Evolutionary conservation across 345 rosid species (phyloP).

Genomic region (Citrus sinensis): DNA sequence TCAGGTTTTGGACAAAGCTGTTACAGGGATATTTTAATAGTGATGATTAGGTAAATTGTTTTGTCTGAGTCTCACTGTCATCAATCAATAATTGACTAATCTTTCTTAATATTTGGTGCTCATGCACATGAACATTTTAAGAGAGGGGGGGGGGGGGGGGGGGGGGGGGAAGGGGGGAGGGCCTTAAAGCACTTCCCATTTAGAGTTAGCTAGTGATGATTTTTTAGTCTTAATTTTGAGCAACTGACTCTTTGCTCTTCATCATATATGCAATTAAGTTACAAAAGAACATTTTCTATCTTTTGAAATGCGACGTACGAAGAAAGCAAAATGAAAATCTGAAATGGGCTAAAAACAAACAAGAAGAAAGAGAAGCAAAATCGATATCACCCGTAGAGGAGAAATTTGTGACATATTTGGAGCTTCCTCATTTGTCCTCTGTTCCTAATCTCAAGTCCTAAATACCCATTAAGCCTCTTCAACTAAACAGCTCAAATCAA

Average conservation of each 20-base stretch:
- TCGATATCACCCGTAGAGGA: not conserved
- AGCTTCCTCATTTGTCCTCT: not conserved
- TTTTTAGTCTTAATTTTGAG: too few relatives aligned
- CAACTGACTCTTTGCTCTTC: not conserved
- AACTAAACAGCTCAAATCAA: not conserved
- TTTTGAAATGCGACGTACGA: too few relatives aligned
- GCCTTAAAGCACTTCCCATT: too few relatives aligned
- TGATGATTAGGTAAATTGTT: constrained; percentile 16
- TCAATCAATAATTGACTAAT: not conserved
- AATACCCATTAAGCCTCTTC: not conserved
- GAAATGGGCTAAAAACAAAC: not conserved
- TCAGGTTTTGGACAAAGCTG: constrained; percentile 22
- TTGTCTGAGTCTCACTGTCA: constrained; percentile 15
- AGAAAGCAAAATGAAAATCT: not conserved
- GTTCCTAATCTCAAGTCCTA: not conserved
- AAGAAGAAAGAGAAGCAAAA: too few relatives aligned
- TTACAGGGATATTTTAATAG: not conserved
- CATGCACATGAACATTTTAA: not conserved
- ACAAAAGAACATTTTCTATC: not conserved
- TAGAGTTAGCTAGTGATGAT: too few relatives aligned
- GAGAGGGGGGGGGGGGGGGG: too few relatives aligned
- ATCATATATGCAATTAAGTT: not conserved
- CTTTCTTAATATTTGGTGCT: not conserved
- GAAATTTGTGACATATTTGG: not conserved
- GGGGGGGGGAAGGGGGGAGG: too few relatives aligned